Conservation (phyloP, 2,329 filamentous ascomycete genomes). For the Venturia effusa region DNA sequence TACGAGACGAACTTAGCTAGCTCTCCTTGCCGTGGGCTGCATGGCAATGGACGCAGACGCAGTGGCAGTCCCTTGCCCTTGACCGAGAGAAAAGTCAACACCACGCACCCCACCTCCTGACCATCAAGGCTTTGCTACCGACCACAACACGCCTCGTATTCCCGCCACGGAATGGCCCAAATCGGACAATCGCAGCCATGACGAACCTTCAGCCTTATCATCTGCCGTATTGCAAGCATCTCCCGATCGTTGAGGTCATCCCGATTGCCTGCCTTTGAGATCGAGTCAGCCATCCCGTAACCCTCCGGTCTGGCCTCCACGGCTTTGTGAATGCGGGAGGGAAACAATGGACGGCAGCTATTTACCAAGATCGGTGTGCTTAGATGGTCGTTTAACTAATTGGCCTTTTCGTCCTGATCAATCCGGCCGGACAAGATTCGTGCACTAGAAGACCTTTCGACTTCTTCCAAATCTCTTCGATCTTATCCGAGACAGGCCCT, state of each 20-base stretch:
- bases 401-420: neutral
- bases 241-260: neutral
- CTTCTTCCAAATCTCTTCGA: neutral
- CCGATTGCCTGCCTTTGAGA: neutral
- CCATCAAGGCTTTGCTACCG: neutral
- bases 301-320: neutral
- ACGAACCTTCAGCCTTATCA: neutral
- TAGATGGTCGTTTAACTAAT: neutral
- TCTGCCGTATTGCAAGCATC: neutral
- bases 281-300: neutral
- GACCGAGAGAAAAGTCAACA: neutral
- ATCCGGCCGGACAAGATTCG: neutral
- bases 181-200: neutral
- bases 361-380: neutral
- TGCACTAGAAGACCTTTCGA: neutral
- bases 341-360: neutral
- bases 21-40: neutral
- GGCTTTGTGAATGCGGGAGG: neutral
- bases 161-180: neutral
- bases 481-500: neutral
- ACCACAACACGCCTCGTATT: neutral
- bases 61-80: neutral
- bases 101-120: neutral
- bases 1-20: neutral
- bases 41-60: neutral